These are phyloP conservation scores for Tricholoma hemisulphureum DNA, from an alignment of 768 basidiomycete species.

Conservation along the genomic window DNA sequence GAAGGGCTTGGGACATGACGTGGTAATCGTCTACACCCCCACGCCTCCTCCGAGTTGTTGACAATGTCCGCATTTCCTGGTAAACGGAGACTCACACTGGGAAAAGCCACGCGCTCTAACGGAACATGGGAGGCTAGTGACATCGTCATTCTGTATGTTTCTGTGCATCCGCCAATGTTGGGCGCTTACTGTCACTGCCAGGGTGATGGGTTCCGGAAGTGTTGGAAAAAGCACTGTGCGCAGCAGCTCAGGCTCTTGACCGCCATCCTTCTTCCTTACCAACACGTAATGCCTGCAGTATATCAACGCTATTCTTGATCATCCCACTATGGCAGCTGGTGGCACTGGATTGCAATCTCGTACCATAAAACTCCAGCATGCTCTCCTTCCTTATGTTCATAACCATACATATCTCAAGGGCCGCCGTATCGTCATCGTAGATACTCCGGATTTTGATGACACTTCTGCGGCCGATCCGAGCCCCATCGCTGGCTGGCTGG, in stretches of 20 bases:
- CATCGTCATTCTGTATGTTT: neutral
- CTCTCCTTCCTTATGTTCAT: conserved; percentile 4
- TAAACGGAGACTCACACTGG: no score
- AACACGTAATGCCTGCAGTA: conserved; percentile 15
- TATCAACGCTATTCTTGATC: conserved; percentile 15
- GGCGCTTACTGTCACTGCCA: neutral
- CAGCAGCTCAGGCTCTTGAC: neutral
- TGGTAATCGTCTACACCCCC: no score
- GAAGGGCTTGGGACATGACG: no score
- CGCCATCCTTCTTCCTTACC: neutral
- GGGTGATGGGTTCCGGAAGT: conserved; percentile 30
- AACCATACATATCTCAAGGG: neutral
- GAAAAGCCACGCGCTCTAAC: no score
- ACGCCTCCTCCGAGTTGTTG: no score
- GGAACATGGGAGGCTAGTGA: neutral
- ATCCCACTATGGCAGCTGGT: conserved; percentile 18
- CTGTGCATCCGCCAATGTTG: no score
- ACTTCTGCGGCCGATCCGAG: conserved; percentile 4
- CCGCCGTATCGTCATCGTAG: conserved; percentile 12
- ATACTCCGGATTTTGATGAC: conserved; percentile 18
- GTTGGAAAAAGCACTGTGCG: conserved; percentile 32
- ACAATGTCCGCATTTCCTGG: no score
- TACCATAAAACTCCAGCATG: conserved; percentile 20
- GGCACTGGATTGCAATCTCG: conserved; percentile 20
- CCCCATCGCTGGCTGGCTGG: conserved; percentile 9